Conservation (phyloP, 331 rosid species). For the Erythrophleum ivorense region DNA sequence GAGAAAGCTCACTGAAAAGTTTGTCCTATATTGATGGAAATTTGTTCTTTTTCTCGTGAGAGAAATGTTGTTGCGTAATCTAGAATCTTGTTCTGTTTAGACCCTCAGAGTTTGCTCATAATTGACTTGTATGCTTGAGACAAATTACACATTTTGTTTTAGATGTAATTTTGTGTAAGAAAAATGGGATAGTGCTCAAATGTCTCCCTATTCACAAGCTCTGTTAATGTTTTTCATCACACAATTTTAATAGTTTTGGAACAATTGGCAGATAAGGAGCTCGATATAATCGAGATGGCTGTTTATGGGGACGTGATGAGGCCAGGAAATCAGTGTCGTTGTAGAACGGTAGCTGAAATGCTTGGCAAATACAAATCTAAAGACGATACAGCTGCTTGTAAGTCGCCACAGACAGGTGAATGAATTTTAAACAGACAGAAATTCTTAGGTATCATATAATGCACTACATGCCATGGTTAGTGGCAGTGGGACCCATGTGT, state of each 20-base stretch:
- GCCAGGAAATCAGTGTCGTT: constrained; percentile 90
- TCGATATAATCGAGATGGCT: constrained; percentile 95
- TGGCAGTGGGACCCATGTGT: neutral
- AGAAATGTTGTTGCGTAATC: constrained; percentile 7
- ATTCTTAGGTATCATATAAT: neutral
- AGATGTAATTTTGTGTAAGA: neutral
- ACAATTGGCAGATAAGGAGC: constrained; percentile 79
- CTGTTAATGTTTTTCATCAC: neutral
- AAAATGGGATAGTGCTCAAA: neutral
- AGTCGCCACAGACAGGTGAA: constrained; percentile 59
- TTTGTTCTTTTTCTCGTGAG: neutral
- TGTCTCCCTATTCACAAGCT: constrained; percentile 13
- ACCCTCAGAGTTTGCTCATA: neutral
- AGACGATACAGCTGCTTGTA: constrained; percentile 69
- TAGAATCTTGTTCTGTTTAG: constrained; percentile 18
- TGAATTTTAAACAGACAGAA: neutral
- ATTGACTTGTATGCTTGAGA: constrained; percentile 11
- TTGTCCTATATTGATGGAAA: neutral
- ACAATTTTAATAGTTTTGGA: constrained; percentile 4
- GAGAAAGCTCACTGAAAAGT: constrained; percentile 1
- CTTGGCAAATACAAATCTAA: constrained; percentile 81
- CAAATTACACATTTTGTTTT: neutral
- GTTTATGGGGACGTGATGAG: constrained; percentile 91
- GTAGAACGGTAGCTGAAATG: constrained; percentile 87
- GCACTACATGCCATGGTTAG: neutral